Evolutionary conservation across 163 green algal genomes (phyloP), one percentile per base, ranked within the genome.

Genomic region (Smithsoniella earleae): DNA sequence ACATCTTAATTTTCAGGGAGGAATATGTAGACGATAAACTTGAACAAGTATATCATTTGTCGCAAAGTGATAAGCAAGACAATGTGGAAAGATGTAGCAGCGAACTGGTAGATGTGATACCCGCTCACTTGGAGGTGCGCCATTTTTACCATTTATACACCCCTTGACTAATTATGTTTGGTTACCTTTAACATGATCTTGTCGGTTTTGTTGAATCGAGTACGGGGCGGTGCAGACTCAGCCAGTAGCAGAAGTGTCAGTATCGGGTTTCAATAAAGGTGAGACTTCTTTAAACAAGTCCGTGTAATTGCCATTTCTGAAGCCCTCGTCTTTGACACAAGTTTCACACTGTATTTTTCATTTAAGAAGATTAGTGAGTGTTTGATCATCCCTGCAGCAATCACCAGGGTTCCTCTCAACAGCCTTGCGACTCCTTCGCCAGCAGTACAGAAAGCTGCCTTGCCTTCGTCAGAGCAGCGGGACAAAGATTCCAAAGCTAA

Each of bases 371-470:
- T 22, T 65, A 8, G 40, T 28, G n/a, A 65, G n/a, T 65, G 6
- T 6, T 22, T 33, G 6, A 16, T 20, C 33, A 65, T 13, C 43
- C 5, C 28, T 69, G 58, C 58, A 69, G 58, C 58, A 13, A 69
- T 69, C 58, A 69, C 58, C 30, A 69, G 43, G 58, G 58, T 69
- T 25, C 22, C 58, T 69, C 25, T 69, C 6, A 69, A 69, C 8
- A n/a, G 16, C 6, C 0, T 22, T 43, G 58, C 31, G n/a, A 30
- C 3, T 36, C n/a, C n/a, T n/a, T n/a, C n/a, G n/a, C n/a, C n/a
- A n/a, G n/a, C n/a, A n/a, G n/a, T n/a, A n/a, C n/a, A n/a, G n/a
- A n/a, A n/a, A 31, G 34, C 58, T 30, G 27, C 31, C 5, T 36
- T 43, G 58, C 58, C n/a, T 38, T 13, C 43, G 25, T 1, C 20